Evolutionary conservation across 345 rosid species (phyloP).

Genomic region (Tarenaya hassleriana): DNA sequence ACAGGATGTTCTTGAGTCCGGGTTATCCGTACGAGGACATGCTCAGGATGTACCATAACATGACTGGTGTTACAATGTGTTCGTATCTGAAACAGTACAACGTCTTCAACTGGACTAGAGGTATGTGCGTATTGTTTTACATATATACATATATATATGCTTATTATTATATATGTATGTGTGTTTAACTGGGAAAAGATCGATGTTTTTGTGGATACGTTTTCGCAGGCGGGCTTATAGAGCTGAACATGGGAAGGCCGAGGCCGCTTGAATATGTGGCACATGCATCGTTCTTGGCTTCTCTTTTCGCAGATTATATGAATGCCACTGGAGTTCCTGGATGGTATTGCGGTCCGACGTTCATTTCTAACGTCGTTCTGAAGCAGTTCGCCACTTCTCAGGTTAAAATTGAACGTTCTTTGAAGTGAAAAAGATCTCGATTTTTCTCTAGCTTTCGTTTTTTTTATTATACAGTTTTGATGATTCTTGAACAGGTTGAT

Average conservation of each 20-base stretch:
- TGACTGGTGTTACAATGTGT: slow-evolving; percentile 62
- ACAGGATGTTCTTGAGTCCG: slow-evolving; percentile 58
- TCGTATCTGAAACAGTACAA: slow-evolving; percentile 57
- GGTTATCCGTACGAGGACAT: slow-evolving; percentile 87
- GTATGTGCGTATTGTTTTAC: slow-evolving; percentile 30
- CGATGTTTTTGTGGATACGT: neutral
- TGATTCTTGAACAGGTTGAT: slow-evolving; percentile 35
- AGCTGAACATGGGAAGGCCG: slow-evolving; percentile 47
- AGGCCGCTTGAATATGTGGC: slow-evolving; percentile 60
- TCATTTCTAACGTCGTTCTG: slow-evolving; percentile 32
- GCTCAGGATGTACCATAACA: slow-evolving; percentile 63
- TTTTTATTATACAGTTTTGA: neutral
- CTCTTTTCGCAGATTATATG: slow-evolving; percentile 67
- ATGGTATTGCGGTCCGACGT: slow-evolving; percentile 50
- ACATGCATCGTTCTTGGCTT: slow-evolving; percentile 71
- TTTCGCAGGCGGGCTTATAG: slow-evolving; percentile 59
- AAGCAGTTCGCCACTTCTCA: slow-evolving; percentile 61
- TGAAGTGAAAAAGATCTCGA: neutral
- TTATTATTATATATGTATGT: neutral
- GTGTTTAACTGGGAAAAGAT: neutral
- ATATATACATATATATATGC: neutral
- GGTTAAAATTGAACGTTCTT: slow-evolving; percentile 24
- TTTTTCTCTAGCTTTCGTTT: neutral
- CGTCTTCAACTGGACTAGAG: slow-evolving; percentile 68
- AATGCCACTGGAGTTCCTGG: slow-evolving; percentile 64